Conservation (phyloP, 805 yeast species). For the Zygoascus ofunaensis region DNA sequence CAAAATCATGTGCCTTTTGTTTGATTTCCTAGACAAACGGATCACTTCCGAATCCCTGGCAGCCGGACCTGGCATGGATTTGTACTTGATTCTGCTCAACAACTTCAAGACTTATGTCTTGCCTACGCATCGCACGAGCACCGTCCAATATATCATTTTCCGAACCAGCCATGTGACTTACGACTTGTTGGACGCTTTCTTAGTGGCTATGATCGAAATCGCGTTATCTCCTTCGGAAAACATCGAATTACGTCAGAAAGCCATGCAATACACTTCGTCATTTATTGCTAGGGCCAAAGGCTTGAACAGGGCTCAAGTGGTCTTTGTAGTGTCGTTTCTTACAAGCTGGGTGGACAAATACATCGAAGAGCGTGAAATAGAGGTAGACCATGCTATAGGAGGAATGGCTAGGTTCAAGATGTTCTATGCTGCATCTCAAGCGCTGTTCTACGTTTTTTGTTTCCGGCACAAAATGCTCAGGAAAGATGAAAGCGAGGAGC, state of each 20-base stretch:
- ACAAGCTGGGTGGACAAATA: constrained; percentile 78
- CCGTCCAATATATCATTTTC: constrained; percentile 78
- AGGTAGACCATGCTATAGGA: constrained; percentile 51
- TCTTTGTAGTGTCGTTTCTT: constrained; percentile 73
- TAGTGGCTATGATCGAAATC: constrained; percentile 73
- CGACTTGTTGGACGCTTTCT: constrained; percentile 74
- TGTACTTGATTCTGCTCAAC: constrained; percentile 66
- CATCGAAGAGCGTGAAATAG: constrained; percentile 75
- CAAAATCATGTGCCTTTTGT: constrained; percentile 48
- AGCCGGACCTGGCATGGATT: constrained; percentile 53
- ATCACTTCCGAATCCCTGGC: constrained; percentile 45
- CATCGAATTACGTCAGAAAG: constrained; percentile 69
- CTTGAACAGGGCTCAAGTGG: constrained; percentile 60
- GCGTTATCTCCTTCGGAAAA: constrained; percentile 65
- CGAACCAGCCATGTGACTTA: constrained; percentile 72
- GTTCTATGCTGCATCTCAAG: constrained; percentile 86
- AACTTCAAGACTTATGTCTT: constrained; percentile 73
- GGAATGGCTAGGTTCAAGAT: constrained; percentile 90
- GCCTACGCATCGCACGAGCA: constrained; percentile 86
- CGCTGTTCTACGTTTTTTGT: constrained; percentile 83
- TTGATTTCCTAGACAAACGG: constrained; percentile 40
- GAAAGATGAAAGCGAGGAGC: constrained; percentile 24
- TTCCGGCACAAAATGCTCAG: constrained; percentile 64
- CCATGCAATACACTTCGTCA: constrained; percentile 86
- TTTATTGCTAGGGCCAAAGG: constrained; percentile 80